phyloP scores from a whole-genome alignment of 306 rosid genomes.

The Lathyrus tuberosus region DNA sequence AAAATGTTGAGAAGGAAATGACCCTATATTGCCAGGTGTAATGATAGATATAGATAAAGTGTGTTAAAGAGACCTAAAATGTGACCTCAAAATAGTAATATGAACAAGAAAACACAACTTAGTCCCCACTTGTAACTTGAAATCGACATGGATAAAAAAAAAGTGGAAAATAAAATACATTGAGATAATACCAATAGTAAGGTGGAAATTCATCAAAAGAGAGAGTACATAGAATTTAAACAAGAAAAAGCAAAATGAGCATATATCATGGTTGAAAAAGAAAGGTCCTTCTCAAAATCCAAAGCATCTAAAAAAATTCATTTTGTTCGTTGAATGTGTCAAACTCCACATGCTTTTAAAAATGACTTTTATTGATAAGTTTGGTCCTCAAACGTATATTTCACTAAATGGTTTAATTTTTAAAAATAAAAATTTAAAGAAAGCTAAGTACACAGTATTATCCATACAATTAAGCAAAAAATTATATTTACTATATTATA shows the following conservation, averaged over 20 bases:
- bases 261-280: constrained; percentile 23
- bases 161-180: constrained; percentile 2
- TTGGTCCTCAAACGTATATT: no score
- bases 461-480: no score
- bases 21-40: constrained; percentile 56
- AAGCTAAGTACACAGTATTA: no score
- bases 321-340: no score
- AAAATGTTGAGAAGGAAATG: constrained; percentile 39
- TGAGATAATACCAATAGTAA: constrained; percentile 63
- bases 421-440: no score
- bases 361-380: no score
- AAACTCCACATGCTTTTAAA: no score
- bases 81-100: constrained; percentile 10
- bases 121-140: constrained; percentile 31
- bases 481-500: no score
- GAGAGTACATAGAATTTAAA: constrained; percentile 24
- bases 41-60: constrained; percentile 21
- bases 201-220: constrained; percentile 52
- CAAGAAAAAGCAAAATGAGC: constrained; percentile 13
- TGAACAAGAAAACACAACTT: constrained; percentile 33
- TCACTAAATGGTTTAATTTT: no score
- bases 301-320: constrained; percentile 20
- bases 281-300: constrained; percentile 35
- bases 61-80: constrained; percentile 15
- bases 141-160: constrained; percentile 6